A percentile compares a stretch with the other conserved stretches of the same genome.
These are phyloP conservation scores for Nicotiana tomentosiformis DNA, from an alignment of 257 asterid species.

Conservation along the genomic window DNA sequence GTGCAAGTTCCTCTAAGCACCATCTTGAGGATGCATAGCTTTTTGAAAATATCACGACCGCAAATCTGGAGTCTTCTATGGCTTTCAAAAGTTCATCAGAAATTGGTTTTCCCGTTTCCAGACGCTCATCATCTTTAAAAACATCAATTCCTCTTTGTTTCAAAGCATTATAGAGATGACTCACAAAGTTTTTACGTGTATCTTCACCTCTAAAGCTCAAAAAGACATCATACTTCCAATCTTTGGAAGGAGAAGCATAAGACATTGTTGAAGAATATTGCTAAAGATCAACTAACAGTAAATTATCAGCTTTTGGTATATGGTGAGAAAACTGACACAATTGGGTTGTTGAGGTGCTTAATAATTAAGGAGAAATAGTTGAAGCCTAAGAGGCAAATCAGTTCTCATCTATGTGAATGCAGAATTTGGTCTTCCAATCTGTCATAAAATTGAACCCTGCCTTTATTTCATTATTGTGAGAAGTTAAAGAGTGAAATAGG, in stretches of 20 bases:
- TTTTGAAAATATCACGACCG: background rate
- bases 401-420: no score
- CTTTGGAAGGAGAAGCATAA: background rate
- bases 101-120: background rate
- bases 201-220: background rate
- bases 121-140: background rate
- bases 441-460: background rate
- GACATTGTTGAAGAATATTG: background rate
- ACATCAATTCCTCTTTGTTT: background rate
- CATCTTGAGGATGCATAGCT: background rate
- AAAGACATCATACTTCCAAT: background rate
- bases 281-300: background rate
- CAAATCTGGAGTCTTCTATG: background rate
- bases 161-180: background rate
- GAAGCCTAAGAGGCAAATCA: no score
- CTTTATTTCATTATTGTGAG: background rate
- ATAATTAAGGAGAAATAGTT: no score
- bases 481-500: background rate
- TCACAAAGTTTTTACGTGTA: background rate
- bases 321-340: no score
- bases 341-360: no score
- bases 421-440: no score
- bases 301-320: background rate
- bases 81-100: background rate
- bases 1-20: background rate